Evolutionary conservation across 2,329 filamentous ascomycete genomes (phyloP).

Genomic region (Fusarium napiforme): DNA sequence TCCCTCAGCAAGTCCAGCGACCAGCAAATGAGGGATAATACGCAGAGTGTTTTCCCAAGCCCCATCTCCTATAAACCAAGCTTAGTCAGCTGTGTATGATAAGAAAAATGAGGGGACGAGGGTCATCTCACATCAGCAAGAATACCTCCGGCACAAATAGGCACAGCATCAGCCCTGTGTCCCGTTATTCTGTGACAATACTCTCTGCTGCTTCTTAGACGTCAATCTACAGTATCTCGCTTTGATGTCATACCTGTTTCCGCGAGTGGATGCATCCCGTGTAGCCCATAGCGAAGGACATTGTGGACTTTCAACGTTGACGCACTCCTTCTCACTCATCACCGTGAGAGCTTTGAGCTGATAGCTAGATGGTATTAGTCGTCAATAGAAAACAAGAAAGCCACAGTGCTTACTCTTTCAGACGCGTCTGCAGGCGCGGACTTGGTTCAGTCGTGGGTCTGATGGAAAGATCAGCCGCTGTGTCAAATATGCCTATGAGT

Average conservation of each 20-base stretch:
- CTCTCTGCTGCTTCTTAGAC: background rate
- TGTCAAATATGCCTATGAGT: background rate
- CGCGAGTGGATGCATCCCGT: accelerated
- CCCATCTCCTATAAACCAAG: slow-evolving; percentile 48
- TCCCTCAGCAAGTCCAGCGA: slow-evolving; percentile 36
- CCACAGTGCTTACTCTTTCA: background rate
- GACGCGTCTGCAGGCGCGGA: background rate
- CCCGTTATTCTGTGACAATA: background rate
- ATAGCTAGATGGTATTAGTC: background rate
- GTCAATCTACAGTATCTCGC: accelerated
- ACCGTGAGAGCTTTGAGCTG: background rate
- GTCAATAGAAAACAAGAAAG: accelerated
- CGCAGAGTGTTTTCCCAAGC: slow-evolving; percentile 48
- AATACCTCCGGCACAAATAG: background rate
- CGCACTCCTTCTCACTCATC: slow-evolving; percentile 3
- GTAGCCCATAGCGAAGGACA: background rate
- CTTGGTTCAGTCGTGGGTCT: background rate
- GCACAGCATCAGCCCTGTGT: accelerated
- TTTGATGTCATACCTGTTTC: background rate
- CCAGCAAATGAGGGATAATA: slow-evolving; percentile 44
- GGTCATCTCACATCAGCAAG: background rate
- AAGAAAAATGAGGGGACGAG: background rate
- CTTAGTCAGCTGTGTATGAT: background rate
- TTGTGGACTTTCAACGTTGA: background rate
- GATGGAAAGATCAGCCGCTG: background rate